phyloP scores from a whole-genome alignment of 768 basidiomycete species.

The Saitozyma sp. region DNA sequence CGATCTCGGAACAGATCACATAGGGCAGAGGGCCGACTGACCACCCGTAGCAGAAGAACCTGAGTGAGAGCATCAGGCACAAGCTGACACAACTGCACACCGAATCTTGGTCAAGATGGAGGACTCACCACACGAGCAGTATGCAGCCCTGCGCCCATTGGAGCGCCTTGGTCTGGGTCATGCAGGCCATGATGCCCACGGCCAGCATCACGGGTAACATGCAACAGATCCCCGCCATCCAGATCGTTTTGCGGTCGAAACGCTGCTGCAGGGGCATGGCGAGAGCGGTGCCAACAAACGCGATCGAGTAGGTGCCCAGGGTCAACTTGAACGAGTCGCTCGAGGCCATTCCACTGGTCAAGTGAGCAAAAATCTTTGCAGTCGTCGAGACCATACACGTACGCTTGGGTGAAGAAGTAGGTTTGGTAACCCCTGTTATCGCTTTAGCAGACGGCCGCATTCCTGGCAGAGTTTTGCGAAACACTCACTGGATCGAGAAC shows the following conservation, averaged over 20 bases:
- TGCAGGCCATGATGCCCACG: constrained; percentile 20
- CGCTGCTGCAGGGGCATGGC: constrained; percentile 16
- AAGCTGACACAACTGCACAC: too few relatives aligned
- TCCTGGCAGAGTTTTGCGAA: too few relatives aligned
- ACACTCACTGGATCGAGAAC: not conserved
- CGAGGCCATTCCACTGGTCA: too few relatives aligned
- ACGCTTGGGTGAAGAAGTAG: constrained; percentile 1
- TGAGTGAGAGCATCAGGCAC: too few relatives aligned
- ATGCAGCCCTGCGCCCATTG: not conserved
- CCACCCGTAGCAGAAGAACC: constrained; percentile 7
- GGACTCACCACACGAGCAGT: constrained; percentile 2
- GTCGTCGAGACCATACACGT: not conserved
- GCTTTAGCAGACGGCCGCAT: too few relatives aligned
- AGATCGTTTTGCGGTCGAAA: constrained; percentile 32
- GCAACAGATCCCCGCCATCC: constrained; percentile 21
- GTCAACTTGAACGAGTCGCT: constrained; percentile 24
- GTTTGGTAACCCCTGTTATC: not conserved
- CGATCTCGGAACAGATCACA: constrained; percentile 17
- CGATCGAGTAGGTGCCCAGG: constrained; percentile 21
- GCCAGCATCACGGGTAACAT: constrained; percentile 20
- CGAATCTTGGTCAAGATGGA: too few relatives aligned
- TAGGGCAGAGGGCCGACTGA: constrained; percentile 4
- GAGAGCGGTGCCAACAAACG: constrained; percentile 24
- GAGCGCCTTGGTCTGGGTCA: constrained; percentile 1
- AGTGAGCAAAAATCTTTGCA: too few relatives aligned